phyloP scores from a whole-genome alignment of 2,329 filamentous ascomycete genomes.

The Aureobasidium mangrovei region DNA sequence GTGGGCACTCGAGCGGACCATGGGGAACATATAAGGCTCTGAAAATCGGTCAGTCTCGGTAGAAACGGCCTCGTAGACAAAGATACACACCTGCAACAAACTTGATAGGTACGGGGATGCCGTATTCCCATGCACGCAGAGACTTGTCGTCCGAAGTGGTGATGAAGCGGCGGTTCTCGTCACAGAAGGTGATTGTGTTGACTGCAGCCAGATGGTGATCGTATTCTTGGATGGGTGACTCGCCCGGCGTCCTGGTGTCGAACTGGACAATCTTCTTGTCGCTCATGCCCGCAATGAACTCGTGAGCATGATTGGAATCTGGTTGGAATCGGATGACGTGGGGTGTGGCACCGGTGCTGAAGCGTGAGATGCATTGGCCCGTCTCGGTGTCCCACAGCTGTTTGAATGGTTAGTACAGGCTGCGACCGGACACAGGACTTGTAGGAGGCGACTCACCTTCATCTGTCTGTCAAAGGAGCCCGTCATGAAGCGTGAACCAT shows the following conservation, averaged over 20 bases:
- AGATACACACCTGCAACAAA: conserved; percentile 76
- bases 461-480: conserved; percentile 92
- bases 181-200: conserved; percentile 95
- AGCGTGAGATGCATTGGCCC: conserved; percentile 76
- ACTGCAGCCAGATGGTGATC: conserved; percentile 96
- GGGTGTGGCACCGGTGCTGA: conserved; percentile 88
- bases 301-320: conserved; percentile 62
- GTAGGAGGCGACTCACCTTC: conserved; percentile 43
- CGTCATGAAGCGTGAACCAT: conserved; percentile 78
- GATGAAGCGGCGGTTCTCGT: conserved; percentile 91
- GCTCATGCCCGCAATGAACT: conserved; percentile 93
- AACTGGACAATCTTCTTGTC: conserved; percentile 99
- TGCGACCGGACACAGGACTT: not conserved
- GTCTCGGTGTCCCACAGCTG: conserved; percentile 91
- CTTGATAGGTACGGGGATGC: conserved; percentile 96
- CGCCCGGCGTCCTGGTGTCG: conserved; percentile 65
- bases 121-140: conserved; percentile 94
- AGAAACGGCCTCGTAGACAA: too few relatives aligned
- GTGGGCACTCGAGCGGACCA: conserved; percentile 77
- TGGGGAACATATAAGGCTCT: conserved; percentile 74
- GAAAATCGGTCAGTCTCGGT: too few relatives aligned
- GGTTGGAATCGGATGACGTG: conserved; percentile 95
- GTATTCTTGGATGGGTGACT: conserved; percentile 78
- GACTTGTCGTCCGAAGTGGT: conserved; percentile 97
- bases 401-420: not conserved